Conservation (phyloP, 805 yeast species). For the Yamadazyma scolyti region DNA sequence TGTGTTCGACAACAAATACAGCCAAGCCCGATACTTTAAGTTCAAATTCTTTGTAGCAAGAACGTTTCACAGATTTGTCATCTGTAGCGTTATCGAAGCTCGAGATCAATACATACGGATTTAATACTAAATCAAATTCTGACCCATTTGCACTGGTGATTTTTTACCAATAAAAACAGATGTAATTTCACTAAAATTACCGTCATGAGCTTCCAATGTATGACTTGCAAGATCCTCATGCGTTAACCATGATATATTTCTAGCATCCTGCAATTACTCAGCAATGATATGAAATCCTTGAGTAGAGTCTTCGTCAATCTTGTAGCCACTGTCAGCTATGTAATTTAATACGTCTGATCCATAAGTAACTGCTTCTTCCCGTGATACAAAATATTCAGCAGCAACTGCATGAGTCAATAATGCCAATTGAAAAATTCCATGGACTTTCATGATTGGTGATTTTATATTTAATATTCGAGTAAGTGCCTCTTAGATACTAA, state of each 20-base stretch:
- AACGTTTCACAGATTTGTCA: neutral
- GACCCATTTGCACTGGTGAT: constrained; percentile 1
- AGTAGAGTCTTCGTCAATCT: constrained; percentile 1
- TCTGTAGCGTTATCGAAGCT: constrained; percentile 2
- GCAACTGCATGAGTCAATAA: too few relatives aligned
- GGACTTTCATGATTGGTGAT: too few relatives aligned
- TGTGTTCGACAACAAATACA: constrained; percentile 2
- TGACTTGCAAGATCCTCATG: neutral
- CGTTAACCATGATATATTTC: neutral
- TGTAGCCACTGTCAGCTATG: constrained; percentile 1
- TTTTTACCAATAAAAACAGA: neutral
- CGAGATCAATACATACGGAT: constrained; percentile 1
- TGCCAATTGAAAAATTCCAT: too few relatives aligned
- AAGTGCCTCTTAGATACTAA: too few relatives aligned
- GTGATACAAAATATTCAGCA: too few relatives aligned
- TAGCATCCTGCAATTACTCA: constrained; percentile 1
- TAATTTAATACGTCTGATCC: constrained; percentile 1
- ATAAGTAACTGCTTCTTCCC: too few relatives aligned
- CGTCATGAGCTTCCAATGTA: constrained; percentile 1
- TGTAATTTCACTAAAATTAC: neutral
- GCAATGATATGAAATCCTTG: constrained; percentile 1
- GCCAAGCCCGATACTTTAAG: constrained; percentile 1
- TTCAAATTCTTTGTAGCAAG: constrained; percentile 1
- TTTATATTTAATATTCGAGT: too few relatives aligned
- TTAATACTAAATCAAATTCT: constrained; percentile 1